These are phyloP conservation scores for Coniophora puteana DNA, from an alignment of 1,284 basidiomycete species.

Conservation along the genomic window DNA sequence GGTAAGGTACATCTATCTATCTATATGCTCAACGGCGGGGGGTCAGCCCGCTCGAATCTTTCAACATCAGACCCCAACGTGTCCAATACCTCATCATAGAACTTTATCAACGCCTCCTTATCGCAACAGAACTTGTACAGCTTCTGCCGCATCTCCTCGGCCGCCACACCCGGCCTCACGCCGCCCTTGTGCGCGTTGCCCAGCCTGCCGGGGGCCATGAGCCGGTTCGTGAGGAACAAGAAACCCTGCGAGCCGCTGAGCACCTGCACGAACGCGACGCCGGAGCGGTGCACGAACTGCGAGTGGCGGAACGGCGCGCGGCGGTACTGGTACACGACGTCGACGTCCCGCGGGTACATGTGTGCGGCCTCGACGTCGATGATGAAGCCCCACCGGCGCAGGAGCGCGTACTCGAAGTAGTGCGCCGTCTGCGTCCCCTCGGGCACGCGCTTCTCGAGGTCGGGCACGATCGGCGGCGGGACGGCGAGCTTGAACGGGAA, in stretches of 20 bases:
- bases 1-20: conserved; percentile 11
- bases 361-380: conserved; percentile 82
- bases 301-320: conserved; percentile 74
- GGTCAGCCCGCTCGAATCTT: too few species aligned
- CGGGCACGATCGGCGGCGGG: conserved; percentile 68
- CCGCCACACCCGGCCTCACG: conserved; percentile 42
- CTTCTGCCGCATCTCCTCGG: conserved; percentile 57
- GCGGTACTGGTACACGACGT: conserved; percentile 89
- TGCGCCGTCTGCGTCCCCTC: conserved; percentile 59
- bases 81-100: conserved; percentile 75
- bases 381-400: conserved; percentile 78
- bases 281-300: conserved; percentile 87
- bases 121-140: conserved; percentile 70
- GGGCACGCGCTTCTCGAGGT: conserved; percentile 65
- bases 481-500: conserved; percentile 76
- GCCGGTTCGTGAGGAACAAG: conserved; percentile 83
- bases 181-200: conserved; percentile 50
- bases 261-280: conserved; percentile 85
- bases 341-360: conserved; percentile 74
- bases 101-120: conserved; percentile 45
- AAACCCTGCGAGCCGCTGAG: conserved; percentile 78
- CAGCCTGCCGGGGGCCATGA: conserved; percentile 67
- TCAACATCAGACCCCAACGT: conserved; percentile 45
- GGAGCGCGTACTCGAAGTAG: conserved; percentile 81
- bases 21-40: conserved; percentile 51